Evolutionary conservation across 1,139 yeast species (phyloP).

Genomic region (Diutina catenulata): DNA sequence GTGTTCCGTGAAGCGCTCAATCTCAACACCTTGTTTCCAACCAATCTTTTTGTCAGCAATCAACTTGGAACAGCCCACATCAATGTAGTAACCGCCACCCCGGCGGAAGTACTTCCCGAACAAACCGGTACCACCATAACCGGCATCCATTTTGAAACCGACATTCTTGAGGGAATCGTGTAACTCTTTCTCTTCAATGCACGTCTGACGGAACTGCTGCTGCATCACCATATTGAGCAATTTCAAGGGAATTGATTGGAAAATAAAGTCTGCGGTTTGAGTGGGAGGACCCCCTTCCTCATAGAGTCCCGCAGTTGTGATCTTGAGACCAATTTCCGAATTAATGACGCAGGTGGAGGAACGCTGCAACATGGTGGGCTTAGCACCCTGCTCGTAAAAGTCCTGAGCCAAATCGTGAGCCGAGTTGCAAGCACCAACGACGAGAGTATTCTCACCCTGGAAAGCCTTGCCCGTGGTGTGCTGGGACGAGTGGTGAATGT

Average conservation of each 20-base stretch:
- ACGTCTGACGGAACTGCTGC: slow-evolving; percentile 18
- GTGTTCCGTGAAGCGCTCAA: slow-evolving; percentile 20
- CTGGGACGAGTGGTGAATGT: slow-evolving; percentile 26
- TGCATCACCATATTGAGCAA: slow-evolving; percentile 19
- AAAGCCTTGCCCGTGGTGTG: slow-evolving; percentile 27
- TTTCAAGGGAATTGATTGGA: slow-evolving; percentile 19
- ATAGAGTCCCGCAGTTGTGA: slow-evolving; percentile 18
- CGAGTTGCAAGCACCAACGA: slow-evolving; percentile 32
- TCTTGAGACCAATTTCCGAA: slow-evolving; percentile 19
- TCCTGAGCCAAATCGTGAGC: slow-evolving; percentile 36
- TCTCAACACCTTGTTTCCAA: slow-evolving; percentile 20
- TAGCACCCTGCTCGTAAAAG: slow-evolving; percentile 30
- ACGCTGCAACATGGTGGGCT: slow-evolving; percentile 30
- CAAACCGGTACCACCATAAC: slow-evolving; percentile 31
- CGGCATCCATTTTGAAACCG: slow-evolving; percentile 29
- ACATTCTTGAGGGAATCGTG: slow-evolving; percentile 17
- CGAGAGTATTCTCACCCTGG: slow-evolving; percentile 27
- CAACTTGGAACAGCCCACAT: slow-evolving; percentile 28
- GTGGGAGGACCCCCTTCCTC: slow-evolving; percentile 24
- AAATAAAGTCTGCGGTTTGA: slow-evolving; percentile 24
- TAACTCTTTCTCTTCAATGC: slow-evolving; percentile 17
- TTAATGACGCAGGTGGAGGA: slow-evolving; percentile 31
- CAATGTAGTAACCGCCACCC: slow-evolving; percentile 36
- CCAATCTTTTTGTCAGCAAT: slow-evolving; percentile 25
- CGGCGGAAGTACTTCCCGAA: slow-evolving; percentile 25